Conservation (phyloP, 1,284 basidiomycete genomes). For the Cryptococcus wingfieldii region DNA sequence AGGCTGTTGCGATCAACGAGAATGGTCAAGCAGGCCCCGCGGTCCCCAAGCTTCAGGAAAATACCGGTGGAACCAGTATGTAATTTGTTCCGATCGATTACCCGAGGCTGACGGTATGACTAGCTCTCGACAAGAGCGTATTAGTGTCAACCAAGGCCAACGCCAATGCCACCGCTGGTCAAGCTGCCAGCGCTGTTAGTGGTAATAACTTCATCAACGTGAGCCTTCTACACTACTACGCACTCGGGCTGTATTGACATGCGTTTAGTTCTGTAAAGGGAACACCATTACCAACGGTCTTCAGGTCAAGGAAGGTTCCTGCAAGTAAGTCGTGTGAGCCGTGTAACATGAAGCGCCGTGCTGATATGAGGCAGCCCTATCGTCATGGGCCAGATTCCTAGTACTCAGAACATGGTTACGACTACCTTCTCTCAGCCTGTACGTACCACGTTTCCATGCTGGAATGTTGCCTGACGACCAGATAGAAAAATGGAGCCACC, state of each 20-base stretch:
- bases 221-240: slow-evolving; percentile 12
- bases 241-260: background rate
- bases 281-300: slow-evolving; percentile 44
- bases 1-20: slow-evolving; percentile 9
- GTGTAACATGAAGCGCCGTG: background rate
- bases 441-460: slow-evolving; percentile 1
- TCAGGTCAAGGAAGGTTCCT: slow-evolving; percentile 44
- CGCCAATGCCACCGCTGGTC: slow-evolving; percentile 27
- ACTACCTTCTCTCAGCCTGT: slow-evolving; percentile 43
- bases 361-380: slow-evolving; percentile 11
- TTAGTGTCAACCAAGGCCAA: slow-evolving; percentile 19
- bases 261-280: slow-evolving; percentile 28
- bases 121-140: slow-evolving; percentile 21
- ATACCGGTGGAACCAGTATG: slow-evolving; percentile 15
- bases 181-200: slow-evolving; percentile 37
- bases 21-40: slow-evolving; percentile 15
- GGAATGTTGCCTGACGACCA: slow-evolving; percentile 6
- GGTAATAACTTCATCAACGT: slow-evolving; percentile 44
- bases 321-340: slow-evolving; percentile 28
- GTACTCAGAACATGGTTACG: slow-evolving; percentile 53
- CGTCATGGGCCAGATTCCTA: slow-evolving; percentile 48
- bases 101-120: background rate
- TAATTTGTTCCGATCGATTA: background rate
- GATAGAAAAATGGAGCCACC: slow-evolving; percentile 54
- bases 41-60: slow-evolving; percentile 11